These are phyloP conservation scores for Chrysosphaeria jannelii DNA, from an alignment of 2,329 filamentous ascomycete genomes.

Conservation along the genomic window DNA sequence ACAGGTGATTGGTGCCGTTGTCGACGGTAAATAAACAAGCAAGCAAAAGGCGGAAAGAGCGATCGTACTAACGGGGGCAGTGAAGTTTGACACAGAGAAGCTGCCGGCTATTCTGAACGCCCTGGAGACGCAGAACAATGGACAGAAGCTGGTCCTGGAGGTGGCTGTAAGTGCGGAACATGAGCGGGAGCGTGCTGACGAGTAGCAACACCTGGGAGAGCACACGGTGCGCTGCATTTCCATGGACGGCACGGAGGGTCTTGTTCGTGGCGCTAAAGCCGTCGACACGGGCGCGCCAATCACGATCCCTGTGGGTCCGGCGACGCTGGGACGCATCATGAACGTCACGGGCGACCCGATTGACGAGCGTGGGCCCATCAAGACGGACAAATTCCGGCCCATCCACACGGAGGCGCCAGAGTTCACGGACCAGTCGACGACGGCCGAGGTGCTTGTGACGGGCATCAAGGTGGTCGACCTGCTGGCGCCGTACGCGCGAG, in stretches of 20 bases:
- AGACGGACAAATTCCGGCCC: slow-evolving; percentile 57
- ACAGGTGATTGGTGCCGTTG: slow-evolving; percentile 96
- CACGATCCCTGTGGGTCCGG: slow-evolving; percentile 79
- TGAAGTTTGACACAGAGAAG: slow-evolving; percentile 88
- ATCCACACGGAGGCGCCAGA: slow-evolving; percentile 85
- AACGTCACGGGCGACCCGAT: slow-evolving; percentile 99
- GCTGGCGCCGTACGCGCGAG: slow-evolving; percentile 95
- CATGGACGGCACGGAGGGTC: slow-evolving; percentile 99
- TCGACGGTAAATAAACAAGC: slow-evolving; percentile 39
- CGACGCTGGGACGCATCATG: slow-evolving; percentile 93
- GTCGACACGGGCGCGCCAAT: slow-evolving; percentile 82
- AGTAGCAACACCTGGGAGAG: slow-evolving; percentile 94
- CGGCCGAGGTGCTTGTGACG: slow-evolving; percentile 86
- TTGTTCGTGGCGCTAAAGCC: slow-evolving; percentile 68
- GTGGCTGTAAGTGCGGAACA: slow-evolving; percentile 69
- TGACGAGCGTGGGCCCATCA: slow-evolving; percentile 96
- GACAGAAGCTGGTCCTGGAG: slow-evolving; percentile 84
- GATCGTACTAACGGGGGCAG: slow-evolving; percentile 16
- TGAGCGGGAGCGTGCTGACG: slow-evolving; percentile 2
- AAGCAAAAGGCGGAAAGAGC: neutral
- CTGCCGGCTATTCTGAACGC: slow-evolving; percentile 96
- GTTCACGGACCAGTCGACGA: slow-evolving; percentile 89
- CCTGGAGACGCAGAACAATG: slow-evolving; percentile 69
- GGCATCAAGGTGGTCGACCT: slow-evolving; percentile 99
- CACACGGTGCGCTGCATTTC: slow-evolving; percentile 99